phyloP scores from a whole-genome alignment of 805 yeast species.

The Saccharomycopsis microspora region DNA sequence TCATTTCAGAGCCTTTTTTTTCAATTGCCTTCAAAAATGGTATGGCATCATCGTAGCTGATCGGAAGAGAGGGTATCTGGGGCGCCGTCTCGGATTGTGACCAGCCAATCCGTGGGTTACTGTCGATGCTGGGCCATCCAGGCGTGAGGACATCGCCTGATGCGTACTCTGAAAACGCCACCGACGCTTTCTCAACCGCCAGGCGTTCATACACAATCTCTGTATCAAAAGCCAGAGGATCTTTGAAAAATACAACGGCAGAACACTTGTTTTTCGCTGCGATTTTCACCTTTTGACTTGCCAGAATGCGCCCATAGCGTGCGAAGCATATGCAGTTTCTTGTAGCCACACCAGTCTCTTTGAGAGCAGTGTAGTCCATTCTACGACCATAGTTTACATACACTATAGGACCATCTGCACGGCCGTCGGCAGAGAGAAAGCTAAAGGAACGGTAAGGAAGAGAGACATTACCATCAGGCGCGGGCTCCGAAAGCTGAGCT shows the following conservation, averaged over 20 bases:
- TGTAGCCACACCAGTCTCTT: constrained; percentile 30
- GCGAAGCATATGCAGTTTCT: constrained; percentile 47
- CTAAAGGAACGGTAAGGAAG: constrained; percentile 40
- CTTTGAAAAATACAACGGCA: constrained; percentile 60
- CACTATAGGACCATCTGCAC: constrained; percentile 38
- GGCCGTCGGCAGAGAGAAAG: constrained; percentile 56
- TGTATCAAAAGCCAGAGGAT: constrained; percentile 22
- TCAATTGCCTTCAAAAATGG: constrained; percentile 28
- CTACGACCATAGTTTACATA: constrained; percentile 59
- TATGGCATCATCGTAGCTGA: constrained; percentile 62
- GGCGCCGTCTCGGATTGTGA: constrained; percentile 45
- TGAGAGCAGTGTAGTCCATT: constrained; percentile 34
- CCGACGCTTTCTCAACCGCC: constrained; percentile 30
- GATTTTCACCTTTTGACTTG: constrained; percentile 37
- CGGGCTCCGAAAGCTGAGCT: constrained; percentile 28
- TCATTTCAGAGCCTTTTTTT: constrained; percentile 27
- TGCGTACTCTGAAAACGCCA: constrained; percentile 44
- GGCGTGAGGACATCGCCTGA: constrained; percentile 79
- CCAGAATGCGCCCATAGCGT: constrained; percentile 41
- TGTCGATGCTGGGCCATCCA: constrained; percentile 48
- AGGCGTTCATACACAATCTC: constrained; percentile 23
- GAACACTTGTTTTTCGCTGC: constrained; percentile 49
- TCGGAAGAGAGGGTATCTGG: constrained; percentile 64
- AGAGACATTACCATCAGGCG: not conserved
- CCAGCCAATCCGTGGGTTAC: constrained; percentile 30